A percentile compares a stretch with the other conserved stretches of the same genome.
phyloP scores from a whole-genome alignment of 768 basidiomycete species.

The Mycena leptocephala region DNA sequence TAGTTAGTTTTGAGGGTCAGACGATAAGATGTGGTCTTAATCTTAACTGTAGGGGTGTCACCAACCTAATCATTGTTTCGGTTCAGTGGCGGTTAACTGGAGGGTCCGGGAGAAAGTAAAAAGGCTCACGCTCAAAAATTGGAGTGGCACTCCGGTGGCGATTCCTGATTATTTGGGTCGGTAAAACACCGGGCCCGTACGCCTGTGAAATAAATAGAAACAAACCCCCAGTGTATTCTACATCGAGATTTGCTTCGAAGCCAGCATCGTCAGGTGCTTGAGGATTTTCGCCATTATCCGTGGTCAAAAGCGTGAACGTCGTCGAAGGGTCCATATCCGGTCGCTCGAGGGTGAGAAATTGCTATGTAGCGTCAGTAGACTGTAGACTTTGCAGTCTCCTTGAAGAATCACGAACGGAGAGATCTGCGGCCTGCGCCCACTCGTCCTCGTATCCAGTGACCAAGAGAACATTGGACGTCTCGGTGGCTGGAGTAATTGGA shows the following conservation, averaged over 20 bases:
- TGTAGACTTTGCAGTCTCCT: not conserved
- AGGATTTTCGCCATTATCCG: not conserved
- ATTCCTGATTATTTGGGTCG: not conserved
- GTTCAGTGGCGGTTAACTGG: too few species aligned
- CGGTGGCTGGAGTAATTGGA: conserved; percentile 1
- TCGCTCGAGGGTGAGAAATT: not conserved
- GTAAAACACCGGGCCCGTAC: not conserved
- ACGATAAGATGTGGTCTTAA: too few species aligned
- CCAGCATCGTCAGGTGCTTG: not conserved
- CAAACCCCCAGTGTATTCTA: conserved; percentile 10
- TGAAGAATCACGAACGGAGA: not conserved
- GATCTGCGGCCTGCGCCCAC: conserved; percentile 4
- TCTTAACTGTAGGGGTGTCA: too few species aligned
- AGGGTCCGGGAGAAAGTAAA: too few species aligned
- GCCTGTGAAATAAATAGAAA: not conserved
- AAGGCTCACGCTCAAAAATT: not conserved
- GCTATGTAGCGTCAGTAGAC: not conserved
- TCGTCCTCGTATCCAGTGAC: conserved; percentile 6
- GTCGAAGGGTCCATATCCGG: not conserved
- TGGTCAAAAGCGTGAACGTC: not conserved
- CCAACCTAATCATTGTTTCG: too few species aligned
- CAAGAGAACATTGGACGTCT: not conserved
- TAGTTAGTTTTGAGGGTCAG: too few species aligned
- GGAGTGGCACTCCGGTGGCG: not conserved
- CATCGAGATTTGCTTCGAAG: not conserved